Evolutionary conservation across 2,329 filamentous ascomycete species (phyloP).

Genomic region (Phialophora verrucosa): DNA sequence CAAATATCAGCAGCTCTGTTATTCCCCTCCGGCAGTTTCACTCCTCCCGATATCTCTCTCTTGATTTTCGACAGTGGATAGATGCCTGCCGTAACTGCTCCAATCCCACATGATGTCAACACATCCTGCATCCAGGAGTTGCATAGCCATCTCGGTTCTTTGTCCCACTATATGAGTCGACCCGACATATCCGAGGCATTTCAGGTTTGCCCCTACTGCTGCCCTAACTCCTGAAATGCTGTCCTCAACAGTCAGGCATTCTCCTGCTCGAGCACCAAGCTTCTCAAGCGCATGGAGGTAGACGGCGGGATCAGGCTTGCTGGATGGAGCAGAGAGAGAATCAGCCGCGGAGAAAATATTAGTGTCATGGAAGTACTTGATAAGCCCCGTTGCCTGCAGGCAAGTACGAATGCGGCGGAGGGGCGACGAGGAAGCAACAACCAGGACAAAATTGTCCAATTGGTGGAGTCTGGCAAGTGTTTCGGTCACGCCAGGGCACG

Average conservation of each 20-base stretch:
- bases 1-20: slow-evolving; percentile 7
- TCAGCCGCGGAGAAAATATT: slow-evolving; percentile 82
- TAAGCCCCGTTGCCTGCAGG: slow-evolving; percentile 78
- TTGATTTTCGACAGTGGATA: not conserved
- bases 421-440: slow-evolving; percentile 82
- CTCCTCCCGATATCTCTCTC: not conserved
- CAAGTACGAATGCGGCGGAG: slow-evolving; percentile 77
- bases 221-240: slow-evolving; percentile 83
- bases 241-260: slow-evolving; percentile 85
- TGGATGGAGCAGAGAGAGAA: slow-evolving; percentile 77
- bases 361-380: slow-evolving; percentile 77
- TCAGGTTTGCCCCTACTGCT: slow-evolving; percentile 77
- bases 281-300: slow-evolving; percentile 78
- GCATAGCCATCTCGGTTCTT: slow-evolving; percentile 70
- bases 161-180: slow-evolving; percentile 68
- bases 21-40: not conserved
- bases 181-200: slow-evolving; percentile 83
- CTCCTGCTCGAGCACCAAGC: slow-evolving; percentile 71
- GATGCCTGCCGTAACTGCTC: slow-evolving; percentile 47
- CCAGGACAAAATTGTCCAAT: slow-evolving; percentile 70
- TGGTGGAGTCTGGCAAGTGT: slow-evolving; percentile 70
- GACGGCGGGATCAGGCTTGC: slow-evolving; percentile 88
- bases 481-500: slow-evolving; percentile 71
- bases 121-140: slow-evolving; percentile 69
- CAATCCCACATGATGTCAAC: slow-evolving; percentile 63